A percentile compares a stretch with the other conserved stretches of the same genome.
phyloP scores from a whole-genome alignment of 2,329 filamentous ascomycete genomes.

The Fusarium sp. region DNA sequence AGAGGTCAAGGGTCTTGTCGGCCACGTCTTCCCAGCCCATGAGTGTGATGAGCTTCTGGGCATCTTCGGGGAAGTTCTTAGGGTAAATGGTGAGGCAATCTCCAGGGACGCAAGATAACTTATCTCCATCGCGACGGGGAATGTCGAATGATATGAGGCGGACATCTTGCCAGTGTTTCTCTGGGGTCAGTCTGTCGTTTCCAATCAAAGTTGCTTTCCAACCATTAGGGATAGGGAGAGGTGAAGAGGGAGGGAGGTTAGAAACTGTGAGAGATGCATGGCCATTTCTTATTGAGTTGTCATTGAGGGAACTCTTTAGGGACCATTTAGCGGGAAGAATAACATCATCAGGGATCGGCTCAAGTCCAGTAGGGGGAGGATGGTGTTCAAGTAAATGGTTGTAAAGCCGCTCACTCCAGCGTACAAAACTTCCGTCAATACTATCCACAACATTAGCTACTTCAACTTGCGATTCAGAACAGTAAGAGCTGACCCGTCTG shows the following conservation, averaged over 20 bases:
- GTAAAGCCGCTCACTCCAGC: constrained; percentile 78
- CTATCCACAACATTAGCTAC: constrained; percentile 56
- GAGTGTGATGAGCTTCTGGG: constrained; percentile 79
- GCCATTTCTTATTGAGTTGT: constrained; percentile 16
- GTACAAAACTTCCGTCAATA: constrained; percentile 82
- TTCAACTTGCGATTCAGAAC: rapidly evolving
- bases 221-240: constrained; percentile 68
- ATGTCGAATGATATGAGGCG: constrained; percentile 77
- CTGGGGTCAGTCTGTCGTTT: constrained; percentile 82
- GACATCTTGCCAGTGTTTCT: constrained; percentile 92
- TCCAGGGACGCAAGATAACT: constrained; percentile 70
- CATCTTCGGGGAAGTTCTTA: constrained; percentile 86
- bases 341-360: constrained; percentile 78
- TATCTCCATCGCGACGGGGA: constrained; percentile 38
- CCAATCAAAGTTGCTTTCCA: constrained; percentile 67
- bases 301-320: constrained; percentile 37
- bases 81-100: constrained; percentile 86
- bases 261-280: constrained; percentile 16
- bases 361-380: constrained; percentile 74
- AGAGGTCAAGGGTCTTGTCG: constrained; percentile 73
- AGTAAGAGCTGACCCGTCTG: constrained; percentile 77
- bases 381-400: constrained; percentile 73
- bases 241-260: constrained; percentile 46
- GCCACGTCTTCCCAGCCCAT: constrained; percentile 84
- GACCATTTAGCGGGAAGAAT: constrained; percentile 79